A percentile compares a stretch with the other conserved stretches of the same genome.
Conservation (phyloP, 1,284 basidiomycete genomes). For the Malassezia equina region DNA sequence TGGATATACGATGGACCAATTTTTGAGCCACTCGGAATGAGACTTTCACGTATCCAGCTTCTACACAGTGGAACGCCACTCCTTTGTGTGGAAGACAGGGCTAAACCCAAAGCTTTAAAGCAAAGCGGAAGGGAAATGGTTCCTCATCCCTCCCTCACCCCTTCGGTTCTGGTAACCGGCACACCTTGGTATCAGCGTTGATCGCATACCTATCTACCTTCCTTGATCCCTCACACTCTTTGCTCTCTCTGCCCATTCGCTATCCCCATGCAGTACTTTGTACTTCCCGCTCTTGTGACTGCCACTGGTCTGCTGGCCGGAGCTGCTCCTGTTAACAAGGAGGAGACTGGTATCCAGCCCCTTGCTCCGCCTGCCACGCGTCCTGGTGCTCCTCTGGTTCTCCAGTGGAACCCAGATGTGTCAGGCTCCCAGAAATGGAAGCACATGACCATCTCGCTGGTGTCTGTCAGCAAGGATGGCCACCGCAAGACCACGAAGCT, state of each 20-base stretch:
- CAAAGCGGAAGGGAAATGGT: background rate
- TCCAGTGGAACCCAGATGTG: conserved; percentile 14
- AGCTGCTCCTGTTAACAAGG: conserved; percentile 8
- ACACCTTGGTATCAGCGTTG: conserved; percentile 14
- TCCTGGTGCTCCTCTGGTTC: conserved; percentile 4
- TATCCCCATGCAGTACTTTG: conserved; percentile 15
- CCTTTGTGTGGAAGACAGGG: background rate
- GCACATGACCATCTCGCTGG: conserved; percentile 18
- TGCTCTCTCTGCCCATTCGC: background rate
- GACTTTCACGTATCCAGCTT: background rate
- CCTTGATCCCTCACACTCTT: conserved; percentile 1
- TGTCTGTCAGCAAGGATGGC: background rate
- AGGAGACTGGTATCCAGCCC: conserved; percentile 3
- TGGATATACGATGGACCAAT: background rate
- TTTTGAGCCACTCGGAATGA: background rate
- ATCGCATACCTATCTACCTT: conserved; percentile 8
- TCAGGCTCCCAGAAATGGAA: conserved; percentile 13
- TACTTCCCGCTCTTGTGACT: conserved; percentile 15
- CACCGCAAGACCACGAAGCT: conserved; percentile 10
- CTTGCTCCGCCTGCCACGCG: conserved; percentile 12
- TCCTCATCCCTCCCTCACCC: background rate
- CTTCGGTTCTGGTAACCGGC: conserved; percentile 18
- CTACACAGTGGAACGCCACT: background rate
- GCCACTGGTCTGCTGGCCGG: conserved; percentile 15
- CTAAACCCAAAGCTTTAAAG: background rate